A percentile compares a stretch with the other conserved stretches of the same genome.
These are phyloP conservation scores for Glomus cerebriforme DNA, from an alignment of 192 early-diverging fungal species.

Conservation along the genomic window DNA sequence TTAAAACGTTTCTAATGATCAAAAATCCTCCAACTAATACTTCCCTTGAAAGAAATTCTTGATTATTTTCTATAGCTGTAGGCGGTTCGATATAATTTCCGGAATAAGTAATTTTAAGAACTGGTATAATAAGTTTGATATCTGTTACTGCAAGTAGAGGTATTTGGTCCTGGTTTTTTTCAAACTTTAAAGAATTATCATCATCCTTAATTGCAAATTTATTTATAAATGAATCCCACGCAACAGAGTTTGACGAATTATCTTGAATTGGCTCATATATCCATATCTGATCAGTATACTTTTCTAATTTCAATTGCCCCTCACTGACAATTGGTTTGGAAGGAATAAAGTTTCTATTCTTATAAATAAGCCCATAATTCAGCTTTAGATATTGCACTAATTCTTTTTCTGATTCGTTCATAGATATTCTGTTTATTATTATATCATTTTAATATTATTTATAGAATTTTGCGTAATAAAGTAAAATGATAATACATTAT, in stretches of 20 bases:
- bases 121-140: neutral
- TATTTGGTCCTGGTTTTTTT: neutral
- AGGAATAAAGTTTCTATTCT: neutral
- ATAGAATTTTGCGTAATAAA: no score
- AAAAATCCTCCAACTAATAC: neutral
- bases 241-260: neutral
- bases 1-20: neutral
- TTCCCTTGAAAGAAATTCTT: neutral
- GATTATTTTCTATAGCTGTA: neutral
- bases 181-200: neutral
- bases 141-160: neutral
- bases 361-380: neutral
- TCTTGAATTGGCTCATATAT: neutral
- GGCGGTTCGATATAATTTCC: neutral
- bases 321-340: neutral
- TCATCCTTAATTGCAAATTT: neutral
- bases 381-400: neutral
- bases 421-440: no score
- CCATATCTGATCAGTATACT: neutral
- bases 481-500: no score
- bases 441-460: no score
- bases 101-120: neutral
- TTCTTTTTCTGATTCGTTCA: no score
- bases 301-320: neutral
- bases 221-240: neutral